Conservation (phyloP, 257 asterid species). For the Ophiorrhiza pumila region DNA sequence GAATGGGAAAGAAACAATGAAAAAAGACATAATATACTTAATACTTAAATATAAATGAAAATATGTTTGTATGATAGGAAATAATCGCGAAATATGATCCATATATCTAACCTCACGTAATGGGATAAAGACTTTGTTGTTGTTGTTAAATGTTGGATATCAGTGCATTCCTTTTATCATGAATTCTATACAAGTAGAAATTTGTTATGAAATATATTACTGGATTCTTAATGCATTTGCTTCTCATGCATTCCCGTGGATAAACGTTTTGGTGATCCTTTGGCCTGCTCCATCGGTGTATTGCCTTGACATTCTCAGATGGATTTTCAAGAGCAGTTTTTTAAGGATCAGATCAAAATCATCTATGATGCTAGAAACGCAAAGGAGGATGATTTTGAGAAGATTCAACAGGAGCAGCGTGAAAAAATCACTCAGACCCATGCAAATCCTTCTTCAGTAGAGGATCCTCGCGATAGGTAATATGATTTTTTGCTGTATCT, state of each 20-base stretch:
- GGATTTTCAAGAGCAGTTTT: slow-evolving; percentile 60
- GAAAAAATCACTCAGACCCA: slow-evolving; percentile 36
- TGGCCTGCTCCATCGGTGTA: too few species aligned
- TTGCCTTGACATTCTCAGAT: slow-evolving; percentile 39
- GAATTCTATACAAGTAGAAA: neutral
- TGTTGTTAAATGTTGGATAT: too few species aligned
- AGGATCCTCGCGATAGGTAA: slow-evolving; percentile 51
- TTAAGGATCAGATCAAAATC: slow-evolving; percentile 38
- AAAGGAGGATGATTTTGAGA: slow-evolving; percentile 57
- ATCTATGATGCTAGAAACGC: slow-evolving; percentile 43
- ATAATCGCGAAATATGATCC: too few species aligned
- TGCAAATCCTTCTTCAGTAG: slow-evolving; percentile 29
- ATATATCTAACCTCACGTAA: too few species aligned
- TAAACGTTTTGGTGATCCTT: too few species aligned
- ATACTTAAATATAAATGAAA: too few species aligned
- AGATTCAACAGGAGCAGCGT: slow-evolving; percentile 41
- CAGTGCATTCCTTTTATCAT: neutral
- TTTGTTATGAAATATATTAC: neutral
- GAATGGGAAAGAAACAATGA: too few species aligned
- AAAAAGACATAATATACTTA: too few species aligned
- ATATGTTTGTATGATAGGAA: too few species aligned
- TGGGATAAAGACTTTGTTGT: too few species aligned
- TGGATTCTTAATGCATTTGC: neutral
- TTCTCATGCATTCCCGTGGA: neutral
- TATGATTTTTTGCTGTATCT: slow-evolving; percentile 7